Evolutionary conservation across 176 grass and related monocot species (phyloP), one percentile per base, ranked within the genome.

Genomic region (Oryza punctata): DNA sequence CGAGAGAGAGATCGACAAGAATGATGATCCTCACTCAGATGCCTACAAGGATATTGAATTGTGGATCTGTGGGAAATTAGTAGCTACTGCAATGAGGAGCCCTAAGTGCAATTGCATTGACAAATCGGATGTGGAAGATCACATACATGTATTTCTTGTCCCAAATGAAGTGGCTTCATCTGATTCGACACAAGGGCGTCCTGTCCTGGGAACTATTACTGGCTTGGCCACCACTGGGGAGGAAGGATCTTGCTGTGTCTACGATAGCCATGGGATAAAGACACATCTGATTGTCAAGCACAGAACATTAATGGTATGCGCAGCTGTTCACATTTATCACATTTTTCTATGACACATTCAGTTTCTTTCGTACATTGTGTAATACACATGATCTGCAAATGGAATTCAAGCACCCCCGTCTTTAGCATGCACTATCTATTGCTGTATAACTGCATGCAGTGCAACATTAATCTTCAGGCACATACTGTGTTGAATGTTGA

Each of bases 261-360:
- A 91, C 38, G 64, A 93, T 75, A 78, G 70, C 21, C 38, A 6
- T 28, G 89, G 91, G 59, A 75, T 84, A 75, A 90, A 91, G 69
- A 98, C 93, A 37, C 96, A 98, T 69, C 65, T 91, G 57, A 91
- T 98, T 87, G 84, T 95, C 70, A 95, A 98, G 50, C 91, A 98
- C 78, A 90, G 93, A 71, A 95, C 91, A 61, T 81, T 98, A 69
- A 82, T 98, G 96, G 96, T 98, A 79, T 69, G 69, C 49, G 57
- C 23, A 65, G 60, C 46, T 81, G 59, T 66, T 57, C 19, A 65
- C 67, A 65, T 78, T 72, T 66, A 19, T 67, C 35, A 76, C 27
- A 63, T 70, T 83, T 49, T 78, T 57, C 76, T 81, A 50, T 46
- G 18, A 16, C 64, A 70, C 37, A 40, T 64, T 59, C 28, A 38